Conservation (phyloP, 2,329 filamentous ascomycete genomes). For the Moelleriella libera region DNA sequence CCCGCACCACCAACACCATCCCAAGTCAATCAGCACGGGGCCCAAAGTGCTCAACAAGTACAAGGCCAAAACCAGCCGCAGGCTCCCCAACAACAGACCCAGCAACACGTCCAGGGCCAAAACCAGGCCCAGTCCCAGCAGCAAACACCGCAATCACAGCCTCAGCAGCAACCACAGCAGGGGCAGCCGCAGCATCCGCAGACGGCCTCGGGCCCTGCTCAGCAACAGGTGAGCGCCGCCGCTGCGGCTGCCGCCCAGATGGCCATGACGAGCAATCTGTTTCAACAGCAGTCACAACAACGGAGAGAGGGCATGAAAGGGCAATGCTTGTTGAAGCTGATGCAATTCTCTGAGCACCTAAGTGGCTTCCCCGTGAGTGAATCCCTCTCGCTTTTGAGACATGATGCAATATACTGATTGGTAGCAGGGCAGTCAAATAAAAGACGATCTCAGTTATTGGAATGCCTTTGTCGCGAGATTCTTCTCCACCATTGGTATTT, state of each 20-base stretch:
- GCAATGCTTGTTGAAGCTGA: constrained; percentile 42
- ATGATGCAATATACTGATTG: not conserved
- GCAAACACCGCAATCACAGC: constrained; percentile 1
- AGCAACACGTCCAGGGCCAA: constrained; percentile 1
- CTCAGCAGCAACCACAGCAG: constrained; percentile 1
- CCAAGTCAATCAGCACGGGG: constrained; percentile 4
- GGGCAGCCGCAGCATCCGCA: not conserved
- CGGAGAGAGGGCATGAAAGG: constrained; percentile 38
- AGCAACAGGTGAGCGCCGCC: constrained; percentile 15
- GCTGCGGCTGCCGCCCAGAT: constrained; percentile 12
- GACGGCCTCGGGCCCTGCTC: constrained; percentile 5
- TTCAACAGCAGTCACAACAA: constrained; percentile 36
- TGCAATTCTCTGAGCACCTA: constrained; percentile 49
- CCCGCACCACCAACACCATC: constrained; percentile 17
- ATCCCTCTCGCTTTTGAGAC: too few species aligned
- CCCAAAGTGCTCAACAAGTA: constrained; percentile 18
- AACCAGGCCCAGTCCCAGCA: constrained; percentile 10
- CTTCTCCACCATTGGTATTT: constrained; percentile 64
- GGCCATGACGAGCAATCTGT: constrained; percentile 16
- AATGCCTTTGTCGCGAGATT: constrained; percentile 64
- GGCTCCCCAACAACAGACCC: not conserved
- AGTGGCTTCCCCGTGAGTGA: constrained; percentile 39
- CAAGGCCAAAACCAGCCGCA: constrained; percentile 11
- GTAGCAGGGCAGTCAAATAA: constrained; percentile 37
- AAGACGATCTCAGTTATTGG: constrained; percentile 65